Base-by-base conservation (phyloP, 441 rosid genomes). In the Erysimum pusillum region DNA sequence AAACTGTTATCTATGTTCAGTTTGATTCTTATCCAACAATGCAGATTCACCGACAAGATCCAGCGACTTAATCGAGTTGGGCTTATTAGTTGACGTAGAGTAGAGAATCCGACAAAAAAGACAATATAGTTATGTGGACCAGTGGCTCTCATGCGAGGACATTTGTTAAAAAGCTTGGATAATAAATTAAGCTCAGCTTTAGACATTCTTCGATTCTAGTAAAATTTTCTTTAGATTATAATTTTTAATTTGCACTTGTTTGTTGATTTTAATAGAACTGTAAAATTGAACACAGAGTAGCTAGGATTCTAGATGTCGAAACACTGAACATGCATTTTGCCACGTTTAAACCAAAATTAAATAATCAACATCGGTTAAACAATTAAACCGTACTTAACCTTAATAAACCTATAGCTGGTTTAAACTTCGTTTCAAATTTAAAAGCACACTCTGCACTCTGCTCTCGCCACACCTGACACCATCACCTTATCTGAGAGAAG, bases 291-390 rank as follows among this genome's bases (percentile, higher is more conserved):
- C 60, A 49, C 13, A 36, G 15, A 53, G 6, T 5, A 42, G 15
- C 28, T 42, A 12, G 6, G 76, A 63, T 17, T 11, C 13, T 67
- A 75, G 79, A 67, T 67, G 74, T 76, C 49, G 56, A 69, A 53
- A 52, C 56, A n/a, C 64, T 42, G 32, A 28, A 42, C 80, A 77
- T 71, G 80, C 80, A 49, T 4, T 60, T 42, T 57, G 80, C 76
- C 76, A 77, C 80, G 80, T 71, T 28, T 3, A 31, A 61, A 51
- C 15, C 48, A n/a, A 72, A 25, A 18, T 0, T n/a, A 64, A 41
- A 35, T 15, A 1, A 68, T 15, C 54, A 54, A 28, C 5, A 28
- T 25, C n/a, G 53, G 2, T 73, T 31, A 54, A 12, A 52, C 1
- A 17, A 8, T 3, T 20, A 9, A 63, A 62, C 69, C 41, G 18